Percentiles rank a stretch among this genome's conserved stretches.
Evolutionary conservation across 768 basidiomycete genomes (phyloP).

Genomic region (Phylloporus rhodoxanthus): DNA sequence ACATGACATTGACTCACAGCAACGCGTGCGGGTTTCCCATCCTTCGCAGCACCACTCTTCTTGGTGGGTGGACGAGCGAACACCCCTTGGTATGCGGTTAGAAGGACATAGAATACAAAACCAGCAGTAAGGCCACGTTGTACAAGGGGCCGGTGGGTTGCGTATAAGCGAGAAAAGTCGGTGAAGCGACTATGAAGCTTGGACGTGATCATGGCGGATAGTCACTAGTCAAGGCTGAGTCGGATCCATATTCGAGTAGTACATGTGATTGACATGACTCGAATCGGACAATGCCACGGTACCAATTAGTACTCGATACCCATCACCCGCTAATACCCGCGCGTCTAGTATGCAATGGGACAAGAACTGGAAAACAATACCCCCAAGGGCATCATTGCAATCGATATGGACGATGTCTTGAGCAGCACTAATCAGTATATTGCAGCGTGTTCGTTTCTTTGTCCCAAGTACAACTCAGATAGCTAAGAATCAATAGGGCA

Average conservation of each 20-base stretch:
- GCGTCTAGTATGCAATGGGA: constrained; percentile 2
- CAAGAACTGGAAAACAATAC: background rate
- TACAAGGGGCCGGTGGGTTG: constrained; percentile 58
- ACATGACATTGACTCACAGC: constrained; percentile 43
- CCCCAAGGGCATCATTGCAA: constrained; percentile 43
- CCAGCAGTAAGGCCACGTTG: constrained; percentile 64
- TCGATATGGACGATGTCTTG: constrained; percentile 68
- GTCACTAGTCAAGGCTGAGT: background rate
- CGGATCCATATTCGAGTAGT: background rate
- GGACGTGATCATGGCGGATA: constrained; percentile 22
- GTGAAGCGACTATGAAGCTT: constrained; percentile 36
- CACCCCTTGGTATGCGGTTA: constrained; percentile 55
- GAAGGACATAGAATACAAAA: constrained; percentile 68
- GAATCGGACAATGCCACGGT: background rate
- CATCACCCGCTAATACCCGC: constrained; percentile 2
- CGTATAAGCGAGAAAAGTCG: constrained; percentile 48
- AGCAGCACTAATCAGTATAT: constrained; percentile 55
- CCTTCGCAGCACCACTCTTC: constrained; percentile 16
- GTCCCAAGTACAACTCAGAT: background rate
- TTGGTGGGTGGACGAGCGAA: constrained; percentile 36
- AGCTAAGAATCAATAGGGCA: constrained; percentile 46
- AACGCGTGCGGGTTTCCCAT: constrained; percentile 51
- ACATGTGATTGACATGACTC: constrained; percentile 11
- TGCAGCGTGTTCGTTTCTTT: constrained; percentile 41
- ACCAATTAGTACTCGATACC: background rate